A percentile compares a stretch with the other conserved stretches of the same genome.
phyloP scores from a whole-genome alignment of 2,329 filamentous ascomycete species.

The Pochonia chlamydosporia region DNA sequence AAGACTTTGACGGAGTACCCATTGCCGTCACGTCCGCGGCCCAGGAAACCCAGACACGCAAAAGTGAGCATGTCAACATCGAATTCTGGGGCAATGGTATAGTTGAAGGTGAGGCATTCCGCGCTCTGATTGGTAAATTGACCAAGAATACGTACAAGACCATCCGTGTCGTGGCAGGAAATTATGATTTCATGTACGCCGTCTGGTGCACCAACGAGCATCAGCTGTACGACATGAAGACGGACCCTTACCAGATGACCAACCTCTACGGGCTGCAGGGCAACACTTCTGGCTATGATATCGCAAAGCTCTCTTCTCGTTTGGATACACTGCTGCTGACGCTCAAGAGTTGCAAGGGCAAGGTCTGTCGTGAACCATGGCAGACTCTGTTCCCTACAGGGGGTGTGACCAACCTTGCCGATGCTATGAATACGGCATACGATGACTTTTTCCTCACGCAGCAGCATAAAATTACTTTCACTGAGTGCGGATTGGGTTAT shows the following conservation, averaged over 20 bases:
- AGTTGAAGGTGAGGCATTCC: conserved; percentile 28
- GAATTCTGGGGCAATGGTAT: conserved; percentile 48
- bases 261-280: conserved; percentile 31
- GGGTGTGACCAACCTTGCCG: conserved; percentile 41
- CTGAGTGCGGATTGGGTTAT: conserved; percentile 50
- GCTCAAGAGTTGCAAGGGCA: conserved; percentile 53
- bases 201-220: conserved; percentile 65
- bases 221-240: conserved; percentile 59
- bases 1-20: conserved; percentile 51
- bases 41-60: conserved; percentile 13
- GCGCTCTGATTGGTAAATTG: conserved; percentile 9
- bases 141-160: conserved; percentile 56
- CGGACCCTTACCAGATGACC: conserved; percentile 45
- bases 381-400: conserved; percentile 47
- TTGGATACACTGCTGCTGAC: conserved; percentile 55
- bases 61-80: conserved; percentile 51
- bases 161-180: conserved; percentile 44
- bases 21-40: conserved; percentile 36
- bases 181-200: conserved; percentile 51
- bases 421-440: conserved; percentile 41
- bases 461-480: conserved; percentile 42
- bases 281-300: conserved; percentile 20
- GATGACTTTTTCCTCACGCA: conserved; percentile 44
- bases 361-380: conserved; percentile 52
- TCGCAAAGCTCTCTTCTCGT: conserved; percentile 38